phyloP scores from a whole-genome alignment of 2,329 filamentous ascomycete species.

The Talaromyces marneffei region DNA sequence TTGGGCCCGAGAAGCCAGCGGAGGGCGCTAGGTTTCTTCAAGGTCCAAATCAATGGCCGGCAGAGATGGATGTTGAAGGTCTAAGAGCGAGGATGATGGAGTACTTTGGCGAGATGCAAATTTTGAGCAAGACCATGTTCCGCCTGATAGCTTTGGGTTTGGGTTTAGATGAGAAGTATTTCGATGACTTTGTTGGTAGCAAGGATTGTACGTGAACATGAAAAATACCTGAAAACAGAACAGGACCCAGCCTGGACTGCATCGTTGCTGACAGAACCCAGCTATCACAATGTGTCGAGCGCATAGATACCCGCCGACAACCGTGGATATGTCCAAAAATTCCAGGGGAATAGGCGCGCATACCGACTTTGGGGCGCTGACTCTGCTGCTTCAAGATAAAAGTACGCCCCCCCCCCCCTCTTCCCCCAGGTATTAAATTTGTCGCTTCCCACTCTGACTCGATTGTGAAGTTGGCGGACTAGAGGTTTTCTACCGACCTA shows the following conservation, averaged over 20 bases:
- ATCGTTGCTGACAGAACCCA: too few relatives aligned
- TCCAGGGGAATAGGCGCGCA: conserved; percentile 44
- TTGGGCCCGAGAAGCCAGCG: conserved; percentile 12
- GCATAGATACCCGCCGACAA: conserved; percentile 40
- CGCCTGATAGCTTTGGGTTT: conserved; percentile 11
- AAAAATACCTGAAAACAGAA: too few relatives aligned
- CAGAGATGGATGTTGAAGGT: not conserved
- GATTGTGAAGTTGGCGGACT: too few relatives aligned
- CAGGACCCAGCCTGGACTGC: too few relatives aligned
- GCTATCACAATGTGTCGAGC: conserved; percentile 1
- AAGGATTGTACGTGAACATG: conserved; percentile 14
- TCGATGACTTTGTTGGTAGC: conserved; percentile 13
- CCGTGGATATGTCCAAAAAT: conserved; percentile 24
- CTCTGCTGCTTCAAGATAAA: conserved; percentile 50
- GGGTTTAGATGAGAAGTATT: conserved; percentile 11
- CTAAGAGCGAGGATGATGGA: conserved; percentile 11
- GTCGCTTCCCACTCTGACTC: too few relatives aligned
- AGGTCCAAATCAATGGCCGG: conserved; percentile 15
- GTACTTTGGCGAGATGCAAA: conserved; percentile 8
- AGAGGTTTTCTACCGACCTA: conserved; percentile 45
- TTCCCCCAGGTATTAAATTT: too few relatives aligned
- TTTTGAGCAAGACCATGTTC: conserved; percentile 12
- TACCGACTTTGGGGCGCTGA: conserved; percentile 53
- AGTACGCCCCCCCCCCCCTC: too few relatives aligned
- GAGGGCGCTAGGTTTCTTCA: conserved; percentile 10